Conservation (phyloP, 2,329 filamentous ascomycete species). For the Mariannaea sp. region DNA sequence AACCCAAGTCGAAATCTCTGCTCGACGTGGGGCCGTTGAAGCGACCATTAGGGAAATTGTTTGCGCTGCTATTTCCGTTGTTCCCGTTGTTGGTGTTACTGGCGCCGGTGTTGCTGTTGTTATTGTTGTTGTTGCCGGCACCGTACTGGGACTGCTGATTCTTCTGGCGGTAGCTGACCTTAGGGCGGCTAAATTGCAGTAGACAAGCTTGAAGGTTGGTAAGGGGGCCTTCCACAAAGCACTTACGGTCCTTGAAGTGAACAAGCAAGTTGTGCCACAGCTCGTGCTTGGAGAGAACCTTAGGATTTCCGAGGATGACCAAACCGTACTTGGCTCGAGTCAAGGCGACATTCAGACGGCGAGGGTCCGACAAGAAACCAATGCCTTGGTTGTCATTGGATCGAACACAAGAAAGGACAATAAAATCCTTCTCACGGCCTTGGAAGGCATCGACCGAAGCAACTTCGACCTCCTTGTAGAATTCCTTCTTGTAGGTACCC, state of each 20-base stretch:
- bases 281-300: conserved; percentile 96
- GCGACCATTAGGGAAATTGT: conserved; percentile 47
- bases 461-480: conserved; percentile 98
- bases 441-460: conserved; percentile 99
- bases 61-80: conserved; percentile 30
- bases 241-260: conserved; percentile 97
- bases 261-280: conserved; percentile 94
- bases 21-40: conserved; percentile 48
- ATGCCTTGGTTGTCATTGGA: conserved; percentile 99
- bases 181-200: conserved; percentile 91
- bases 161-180: conserved; percentile 90
- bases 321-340: conserved; percentile 96
- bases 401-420: conserved; percentile 94
- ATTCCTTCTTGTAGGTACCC: conserved; percentile 96
- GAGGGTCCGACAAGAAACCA: conserved; percentile 96
- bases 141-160: conserved; percentile 72
- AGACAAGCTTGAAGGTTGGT: conserved; percentile 96
- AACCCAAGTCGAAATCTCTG: conserved; percentile 75
- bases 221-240: conserved; percentile 91
- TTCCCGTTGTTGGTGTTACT: conserved; percentile 54
- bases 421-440: conserved; percentile 98
- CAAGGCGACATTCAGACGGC: conserved; percentile 94
- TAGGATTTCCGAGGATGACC: conserved; percentile 96
- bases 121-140: conserved; percentile 17
- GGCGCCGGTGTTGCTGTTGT: conserved; percentile 62